A percentile compares a stretch with the other conserved stretches of the same genome.
phyloP scores from a whole-genome alignment of 139 green algal species.

The Mesostigma viride region DNA sequence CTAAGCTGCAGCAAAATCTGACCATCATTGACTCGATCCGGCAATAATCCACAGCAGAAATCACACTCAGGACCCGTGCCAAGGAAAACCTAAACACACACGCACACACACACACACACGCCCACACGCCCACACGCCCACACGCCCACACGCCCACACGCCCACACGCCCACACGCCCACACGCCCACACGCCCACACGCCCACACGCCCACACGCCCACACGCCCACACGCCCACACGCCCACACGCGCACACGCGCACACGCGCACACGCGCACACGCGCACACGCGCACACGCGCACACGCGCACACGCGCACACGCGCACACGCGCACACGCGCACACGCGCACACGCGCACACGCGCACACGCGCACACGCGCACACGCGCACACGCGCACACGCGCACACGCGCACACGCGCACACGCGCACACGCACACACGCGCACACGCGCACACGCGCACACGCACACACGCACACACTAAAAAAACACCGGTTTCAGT shows the following conservation, averaged over 20 bases:
- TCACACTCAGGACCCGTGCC: too few species aligned
- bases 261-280: not conserved
- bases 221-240: too few species aligned
- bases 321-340: not conserved
- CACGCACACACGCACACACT: not conserved
- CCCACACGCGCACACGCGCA: not conserved
- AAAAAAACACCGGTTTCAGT: not conserved
- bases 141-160: too few species aligned
- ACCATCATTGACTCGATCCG: too few species aligned
- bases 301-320: not conserved
- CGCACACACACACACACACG: not conserved
- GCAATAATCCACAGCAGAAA: too few species aligned
- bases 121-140: too few species aligned
- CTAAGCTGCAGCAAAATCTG: too few species aligned
- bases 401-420: not conserved
- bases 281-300: not conserved
- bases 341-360: not conserved
- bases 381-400: not conserved
- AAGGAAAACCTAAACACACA: not conserved
- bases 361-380: not conserved
- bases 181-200: too few species aligned
- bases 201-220: too few species aligned
- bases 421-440: not conserved
- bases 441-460: not conserved
- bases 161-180: too few species aligned